A percentile compares a stretch with the other conserved stretches of the same genome.
Evolutionary conservation across 1,284 basidiomycete species (phyloP).

Genomic region (Ustilago tritici): DNA sequence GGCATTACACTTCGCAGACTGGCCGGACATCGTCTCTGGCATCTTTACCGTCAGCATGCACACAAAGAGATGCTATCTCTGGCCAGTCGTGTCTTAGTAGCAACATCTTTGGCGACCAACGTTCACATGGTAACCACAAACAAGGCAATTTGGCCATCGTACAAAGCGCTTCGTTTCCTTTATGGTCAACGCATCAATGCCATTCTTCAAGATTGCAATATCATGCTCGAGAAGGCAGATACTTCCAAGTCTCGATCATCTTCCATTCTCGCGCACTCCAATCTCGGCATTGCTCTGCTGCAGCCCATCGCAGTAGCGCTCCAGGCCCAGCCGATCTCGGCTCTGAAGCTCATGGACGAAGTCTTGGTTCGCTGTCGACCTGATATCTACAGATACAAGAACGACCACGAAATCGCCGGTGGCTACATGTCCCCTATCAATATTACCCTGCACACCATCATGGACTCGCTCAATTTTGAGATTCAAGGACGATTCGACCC

Average conservation of each 20-base stretch:
- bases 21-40: constrained; percentile 24
- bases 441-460: constrained; percentile 24
- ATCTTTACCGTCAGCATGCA: constrained; percentile 23
- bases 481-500: constrained; percentile 4
- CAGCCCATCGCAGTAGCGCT: constrained; percentile 25
- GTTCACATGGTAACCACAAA: constrained; percentile 26
- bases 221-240: constrained; percentile 1
- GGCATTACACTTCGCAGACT: constrained; percentile 27
- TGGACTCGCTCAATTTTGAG: constrained; percentile 34
- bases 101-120: constrained; percentile 7
- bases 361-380: constrained; percentile 26
- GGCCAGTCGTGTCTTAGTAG: constrained; percentile 12
- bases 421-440: constrained; percentile 23
- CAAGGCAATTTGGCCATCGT: constrained; percentile 3
- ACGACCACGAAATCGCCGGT: not conserved
- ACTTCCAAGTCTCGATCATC: not conserved
- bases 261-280: not conserved
- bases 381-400: constrained; percentile 26
- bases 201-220: constrained; percentile 30
- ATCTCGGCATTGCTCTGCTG: constrained; percentile 17
- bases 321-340: constrained; percentile 26
- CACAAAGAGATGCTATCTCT: constrained; percentile 25
- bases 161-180: constrained; percentile 29
- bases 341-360: constrained; percentile 29
- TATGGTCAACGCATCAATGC: constrained; percentile 26